phyloP scores from a whole-genome alignment of 2,329 filamentous ascomycete genomes.

The Polytolypa hystricis region DNA sequence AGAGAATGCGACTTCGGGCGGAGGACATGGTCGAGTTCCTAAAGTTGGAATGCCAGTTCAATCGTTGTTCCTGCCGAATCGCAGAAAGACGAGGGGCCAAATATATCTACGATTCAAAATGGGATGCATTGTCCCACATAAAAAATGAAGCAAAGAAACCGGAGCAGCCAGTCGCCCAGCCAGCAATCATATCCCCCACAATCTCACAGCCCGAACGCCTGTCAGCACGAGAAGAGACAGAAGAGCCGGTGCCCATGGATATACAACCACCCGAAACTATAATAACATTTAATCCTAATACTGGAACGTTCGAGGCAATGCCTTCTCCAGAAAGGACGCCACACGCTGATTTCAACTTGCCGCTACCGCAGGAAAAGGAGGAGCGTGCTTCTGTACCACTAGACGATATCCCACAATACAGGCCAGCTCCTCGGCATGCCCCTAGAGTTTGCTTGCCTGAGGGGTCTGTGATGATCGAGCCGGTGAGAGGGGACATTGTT shows the following conservation, averaged over 20 bases:
- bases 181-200: not conserved
- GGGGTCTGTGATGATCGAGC: too few species aligned
- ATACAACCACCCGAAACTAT: slow-evolving; percentile 21
- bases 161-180: not conserved
- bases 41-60: slow-evolving; percentile 40
- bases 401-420: too few species aligned
- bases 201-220: too few species aligned
- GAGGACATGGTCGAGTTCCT: slow-evolving; percentile 46
- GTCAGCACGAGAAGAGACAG: too few species aligned
- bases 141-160: slow-evolving; percentile 7
- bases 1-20: slow-evolving; percentile 38
- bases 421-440: too few species aligned
- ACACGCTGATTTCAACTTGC: too few species aligned
- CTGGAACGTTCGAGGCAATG: slow-evolving; percentile 33
- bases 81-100: slow-evolving; percentile 30
- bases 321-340: too few species aligned
- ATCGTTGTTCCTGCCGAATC: slow-evolving; percentile 36
- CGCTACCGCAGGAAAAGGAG: not conserved
- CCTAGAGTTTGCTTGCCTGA: too few species aligned
- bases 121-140: slow-evolving; percentile 11
- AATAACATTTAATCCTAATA: slow-evolving; percentile 33
- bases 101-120: slow-evolving; percentile 31
- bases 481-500: not conserved
- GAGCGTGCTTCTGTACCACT: too few species aligned
- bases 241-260: not conserved